These are phyloP conservation scores for Pichiaceae sp. DNA, from an alignment of 1,139 yeast species.

Conservation along the genomic window DNA sequence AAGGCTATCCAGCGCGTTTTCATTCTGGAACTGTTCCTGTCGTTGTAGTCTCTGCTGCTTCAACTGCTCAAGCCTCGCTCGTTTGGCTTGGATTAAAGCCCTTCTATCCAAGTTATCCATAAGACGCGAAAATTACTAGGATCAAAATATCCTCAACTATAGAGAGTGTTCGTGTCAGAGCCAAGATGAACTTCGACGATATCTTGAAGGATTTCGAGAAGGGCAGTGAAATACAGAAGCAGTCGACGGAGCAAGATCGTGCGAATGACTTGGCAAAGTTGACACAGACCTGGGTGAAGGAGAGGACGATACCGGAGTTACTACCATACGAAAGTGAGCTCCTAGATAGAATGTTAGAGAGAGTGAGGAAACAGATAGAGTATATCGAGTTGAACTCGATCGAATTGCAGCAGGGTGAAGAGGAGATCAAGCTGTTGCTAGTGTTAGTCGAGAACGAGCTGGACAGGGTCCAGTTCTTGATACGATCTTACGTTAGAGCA, in stretches of 20 bases:
- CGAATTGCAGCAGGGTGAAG: slow-evolving; percentile 39
- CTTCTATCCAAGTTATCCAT: slow-evolving; percentile 13
- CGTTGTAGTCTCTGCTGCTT: slow-evolving; percentile 25
- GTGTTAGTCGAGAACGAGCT: slow-evolving; percentile 87
- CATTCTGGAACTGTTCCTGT: no score
- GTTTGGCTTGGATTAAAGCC: slow-evolving; percentile 31
- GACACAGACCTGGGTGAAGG: slow-evolving; percentile 70
- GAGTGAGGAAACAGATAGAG: slow-evolving; percentile 65
- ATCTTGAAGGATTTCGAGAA: slow-evolving; percentile 56
- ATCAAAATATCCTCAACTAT: no score
- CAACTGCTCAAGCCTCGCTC: slow-evolving; percentile 36
- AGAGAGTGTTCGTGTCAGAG: no score
- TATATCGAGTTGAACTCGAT: slow-evolving; percentile 54
- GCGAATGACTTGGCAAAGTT: slow-evolving; percentile 33
- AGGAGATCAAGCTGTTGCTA: slow-evolving; percentile 69
- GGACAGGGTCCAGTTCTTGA: slow-evolving; percentile 73
- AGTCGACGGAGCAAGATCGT: slow-evolving; percentile 17
- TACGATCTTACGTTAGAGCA: slow-evolving; percentile 72
- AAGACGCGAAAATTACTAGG: no score
- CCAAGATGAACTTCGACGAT: slow-evolving; percentile 54
- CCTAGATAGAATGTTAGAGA: slow-evolving; percentile 45
- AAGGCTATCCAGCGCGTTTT: no score
- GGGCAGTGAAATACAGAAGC: slow-evolving; percentile 16
- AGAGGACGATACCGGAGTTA: slow-evolving; percentile 78
- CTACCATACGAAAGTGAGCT: slow-evolving; percentile 60